Base-by-base conservation (phyloP, 805 yeast species). In the Cyberlindnera meyerae region DNA sequence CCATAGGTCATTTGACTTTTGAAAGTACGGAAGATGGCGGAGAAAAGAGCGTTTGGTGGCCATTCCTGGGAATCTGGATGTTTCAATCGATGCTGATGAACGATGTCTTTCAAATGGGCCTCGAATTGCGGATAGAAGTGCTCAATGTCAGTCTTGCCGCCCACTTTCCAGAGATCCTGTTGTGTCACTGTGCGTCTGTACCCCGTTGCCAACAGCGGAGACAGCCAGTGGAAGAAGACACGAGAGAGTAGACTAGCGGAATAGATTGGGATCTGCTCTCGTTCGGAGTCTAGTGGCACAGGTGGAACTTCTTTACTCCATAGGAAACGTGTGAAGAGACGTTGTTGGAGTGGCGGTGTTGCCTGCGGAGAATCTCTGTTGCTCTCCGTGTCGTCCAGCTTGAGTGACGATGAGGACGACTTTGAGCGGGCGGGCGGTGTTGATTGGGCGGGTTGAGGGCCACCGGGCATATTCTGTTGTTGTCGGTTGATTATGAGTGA, bases 101-200 rank as follows among this genome's bases (percentile, higher is more conserved):
- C 36, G 24, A 58, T 58, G 3, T 34, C 42, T 5, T 58, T 52
- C 38, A 71, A 51, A 27, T 58, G 37, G 6, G 38, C 26, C 25
- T 51, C 50, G 34, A 75, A 75, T 13, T 39, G 51, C 1, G 31
- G 40, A 39, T 65, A 62, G 11, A 43, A 43, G 16, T 71, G 73
- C 22, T 71, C 72, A 25, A 70, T 59, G 4, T 60, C 53, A 46
- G 64, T 55, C 21, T 60, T 55, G 1, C 63, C 63, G 16, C 65
- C 69, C 43, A 75, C 51, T 11, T 42, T 45, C 52, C 63, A 82
- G 43, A 82, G 55, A 57, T 83, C 90, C 27, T 73, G 68, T 5
- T 80, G 77, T 29, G 70, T 71, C 30, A 83, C 54, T 0, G 88
- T 80, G 48, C 90, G 64, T 51, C 73, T 78, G 57, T 82, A 83